Evolutionary conservation across 768 basidiomycete genomes (phyloP).

Genomic region (Hirschioporus abietinus): DNA sequence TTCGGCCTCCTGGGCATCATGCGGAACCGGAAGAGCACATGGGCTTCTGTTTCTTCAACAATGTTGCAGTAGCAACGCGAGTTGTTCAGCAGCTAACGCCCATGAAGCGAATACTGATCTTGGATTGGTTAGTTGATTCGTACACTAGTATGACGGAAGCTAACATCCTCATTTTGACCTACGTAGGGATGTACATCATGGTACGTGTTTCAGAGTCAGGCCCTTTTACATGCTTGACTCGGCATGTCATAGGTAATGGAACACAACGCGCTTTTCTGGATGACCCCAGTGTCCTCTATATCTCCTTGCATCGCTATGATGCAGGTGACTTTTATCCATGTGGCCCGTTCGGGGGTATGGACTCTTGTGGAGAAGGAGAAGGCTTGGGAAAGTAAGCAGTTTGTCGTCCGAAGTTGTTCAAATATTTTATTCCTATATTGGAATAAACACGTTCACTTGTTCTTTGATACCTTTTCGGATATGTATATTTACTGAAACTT

Average conservation of each 20-base stretch:
- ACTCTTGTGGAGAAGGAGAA: slow-evolving; percentile 77
- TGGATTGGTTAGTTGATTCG: slow-evolving; percentile 76
- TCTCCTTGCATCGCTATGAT: slow-evolving; percentile 94
- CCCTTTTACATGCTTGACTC: not conserved
- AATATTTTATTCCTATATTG: not conserved
- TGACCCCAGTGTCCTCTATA: slow-evolving; percentile 86
- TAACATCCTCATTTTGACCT: slow-evolving; percentile 8
- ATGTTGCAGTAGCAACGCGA: slow-evolving; percentile 87
- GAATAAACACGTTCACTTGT: not conserved
- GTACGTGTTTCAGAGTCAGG: slow-evolving; percentile 31
- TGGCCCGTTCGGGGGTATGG: slow-evolving; percentile 82
- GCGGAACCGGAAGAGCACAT: slow-evolving; percentile 97
- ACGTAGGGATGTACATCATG: slow-evolving; percentile 91
- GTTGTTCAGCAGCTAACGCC: slow-evolving; percentile 68
- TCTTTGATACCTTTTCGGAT: not conserved
- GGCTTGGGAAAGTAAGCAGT: slow-evolving; percentile 80
- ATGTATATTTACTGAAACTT: not conserved
- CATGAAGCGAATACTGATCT: slow-evolving; percentile 78
- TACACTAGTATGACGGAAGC: not conserved
- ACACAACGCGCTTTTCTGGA: slow-evolving; percentile 96
- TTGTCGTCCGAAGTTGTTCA: not conserved
- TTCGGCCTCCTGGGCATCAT: slow-evolving; percentile 96
- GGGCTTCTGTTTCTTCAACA: slow-evolving; percentile 99
- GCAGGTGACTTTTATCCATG: slow-evolving; percentile 90
- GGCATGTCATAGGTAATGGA: slow-evolving; percentile 67